phyloP scores from a whole-genome alignment of 345 rosid genomes.

The Durio zibethinus region DNA sequence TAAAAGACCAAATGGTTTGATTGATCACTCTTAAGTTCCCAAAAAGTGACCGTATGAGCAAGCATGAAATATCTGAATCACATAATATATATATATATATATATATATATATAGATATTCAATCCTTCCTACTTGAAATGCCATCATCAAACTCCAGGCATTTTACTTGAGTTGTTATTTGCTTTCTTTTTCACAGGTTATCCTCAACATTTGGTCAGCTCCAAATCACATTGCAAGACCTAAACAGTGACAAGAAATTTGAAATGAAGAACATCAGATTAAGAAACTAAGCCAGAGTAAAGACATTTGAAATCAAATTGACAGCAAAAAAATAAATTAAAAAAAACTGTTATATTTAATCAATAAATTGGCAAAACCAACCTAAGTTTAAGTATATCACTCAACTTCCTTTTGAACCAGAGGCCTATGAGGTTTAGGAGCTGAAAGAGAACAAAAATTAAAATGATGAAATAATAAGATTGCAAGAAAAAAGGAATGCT shows the following conservation, averaged over 20 bases:
- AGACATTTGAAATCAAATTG: background rate
- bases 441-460: conserved; percentile 22
- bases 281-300: background rate
- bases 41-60: background rate
- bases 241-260: background rate
- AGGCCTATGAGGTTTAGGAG: conserved; percentile 49
- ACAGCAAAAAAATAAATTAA: background rate
- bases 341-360: background rate
- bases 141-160: background rate
- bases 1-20: too few relatives aligned
- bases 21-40: background rate
- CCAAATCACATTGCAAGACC: background rate
- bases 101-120: background rate
- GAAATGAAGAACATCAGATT: background rate
- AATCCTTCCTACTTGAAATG: background rate
- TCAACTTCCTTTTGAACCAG: conserved; percentile 26
- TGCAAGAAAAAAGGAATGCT: background rate
- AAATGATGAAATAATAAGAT: background rate
- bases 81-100: background rate
- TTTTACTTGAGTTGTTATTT: background rate
- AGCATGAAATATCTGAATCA: background rate
- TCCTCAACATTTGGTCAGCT: background rate
- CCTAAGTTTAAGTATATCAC: conserved; percentile 2
- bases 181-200: background rate
- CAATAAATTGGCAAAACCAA: conserved; percentile 5